phyloP scores from a whole-genome alignment of 331 rosid species.

The Malus hybrid region DNA sequence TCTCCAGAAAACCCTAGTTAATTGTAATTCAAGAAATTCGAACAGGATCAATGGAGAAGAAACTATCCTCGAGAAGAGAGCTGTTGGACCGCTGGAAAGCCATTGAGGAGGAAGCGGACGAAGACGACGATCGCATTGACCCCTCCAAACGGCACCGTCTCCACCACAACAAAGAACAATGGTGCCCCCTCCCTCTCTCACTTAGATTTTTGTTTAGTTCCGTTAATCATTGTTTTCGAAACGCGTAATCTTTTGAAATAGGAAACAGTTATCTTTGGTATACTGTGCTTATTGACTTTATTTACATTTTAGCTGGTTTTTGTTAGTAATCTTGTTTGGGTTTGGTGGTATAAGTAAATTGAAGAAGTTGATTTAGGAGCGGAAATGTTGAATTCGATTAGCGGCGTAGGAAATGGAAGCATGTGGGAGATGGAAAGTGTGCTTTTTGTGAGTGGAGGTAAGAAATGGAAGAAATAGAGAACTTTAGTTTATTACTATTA shows the following conservation, averaged over 20 bases:
- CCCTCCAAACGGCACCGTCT: slow-evolving; percentile 39
- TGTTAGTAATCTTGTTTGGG: background rate
- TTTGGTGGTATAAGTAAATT: background rate
- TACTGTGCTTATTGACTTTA: background rate
- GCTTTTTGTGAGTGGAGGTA: background rate
- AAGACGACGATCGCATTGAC: slow-evolving; percentile 31
- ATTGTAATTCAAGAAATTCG: background rate
- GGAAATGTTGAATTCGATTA: background rate
- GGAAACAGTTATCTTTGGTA: background rate
- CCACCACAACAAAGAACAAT: slow-evolving; percentile 66
- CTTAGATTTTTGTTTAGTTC: background rate
- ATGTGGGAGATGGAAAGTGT: background rate
- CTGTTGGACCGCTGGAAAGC: slow-evolving; percentile 70
- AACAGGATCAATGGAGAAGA: slow-evolving; percentile 33
- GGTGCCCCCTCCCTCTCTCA: slow-evolving; percentile 30
- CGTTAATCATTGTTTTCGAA: background rate
- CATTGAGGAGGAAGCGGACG: slow-evolving; percentile 67
- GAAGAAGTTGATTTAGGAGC: background rate
- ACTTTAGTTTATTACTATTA: background rate
- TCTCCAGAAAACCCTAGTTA: slow-evolving; percentile 15
- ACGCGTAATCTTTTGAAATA: background rate
- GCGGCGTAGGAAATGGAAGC: background rate
- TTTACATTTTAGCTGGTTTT: background rate
- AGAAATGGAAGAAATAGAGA: background rate
- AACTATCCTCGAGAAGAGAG: slow-evolving; percentile 35